Evolutionary conservation across 2,329 filamentous ascomycete species (phyloP), one percentile per base, ranked within the genome.

Genomic region (Botrytis sinoallii): DNA sequence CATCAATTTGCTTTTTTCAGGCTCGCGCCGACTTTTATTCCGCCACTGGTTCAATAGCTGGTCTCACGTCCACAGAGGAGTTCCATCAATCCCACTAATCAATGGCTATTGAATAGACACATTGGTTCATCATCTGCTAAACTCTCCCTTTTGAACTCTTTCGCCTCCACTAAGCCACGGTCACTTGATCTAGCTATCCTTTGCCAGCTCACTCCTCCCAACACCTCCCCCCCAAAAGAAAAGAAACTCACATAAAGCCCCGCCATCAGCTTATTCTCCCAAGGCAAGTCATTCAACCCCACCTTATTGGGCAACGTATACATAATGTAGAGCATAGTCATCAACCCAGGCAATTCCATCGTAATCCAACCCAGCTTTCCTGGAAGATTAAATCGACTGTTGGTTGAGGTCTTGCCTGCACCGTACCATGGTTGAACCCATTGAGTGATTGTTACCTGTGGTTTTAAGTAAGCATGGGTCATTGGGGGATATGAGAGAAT

Each of bases 371-470:
- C 94, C 76, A 93, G 85, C 78, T 93, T 93, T 75, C 96, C 96
- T 2, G 95, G 93, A n/a, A 98, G 83, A 83, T 99, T 99, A 81
- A 96, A 85, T 20, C 84, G 84, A 78, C 92, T 94, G 4, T 86
- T 80, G 29, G 90, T 87, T 5, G 94, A 97, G 4, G 95, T 97
- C 84, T 98, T 98, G 82, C 96, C 96, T 85, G 95, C 94, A 69
- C 93, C 93, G 82, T 98, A 96, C 88, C 89, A 97, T 72, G 89
- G 87, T n/a, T 87, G 84, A 5, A 76, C 25, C 91, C 92, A 97
- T 89, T 97, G 94, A 35, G 89, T 70, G 1, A 89, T 87, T 0
- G 91, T 91, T 76, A 94, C 80, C 94, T 97, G 75, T 10, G n/a
- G 55, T 12, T 46, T 8, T 14, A 64, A 42, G 48, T 63, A 16